phyloP scores from a whole-genome alignment of 495 filamentous ascomycete species.

The Geopyxis carbonaria region DNA sequence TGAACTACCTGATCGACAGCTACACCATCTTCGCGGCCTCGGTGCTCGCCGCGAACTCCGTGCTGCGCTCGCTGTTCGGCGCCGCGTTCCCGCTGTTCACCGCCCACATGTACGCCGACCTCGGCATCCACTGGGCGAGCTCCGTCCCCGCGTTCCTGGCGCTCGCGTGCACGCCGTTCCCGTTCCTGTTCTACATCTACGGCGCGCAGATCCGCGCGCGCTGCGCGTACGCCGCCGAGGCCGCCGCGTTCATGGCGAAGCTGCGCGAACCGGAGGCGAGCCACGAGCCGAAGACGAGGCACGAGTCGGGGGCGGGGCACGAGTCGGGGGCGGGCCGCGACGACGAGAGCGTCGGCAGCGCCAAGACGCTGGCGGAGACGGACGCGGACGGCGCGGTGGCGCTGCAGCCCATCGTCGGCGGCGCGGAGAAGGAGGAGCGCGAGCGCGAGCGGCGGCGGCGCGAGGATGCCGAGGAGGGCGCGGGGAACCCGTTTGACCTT shows the following conservation, averaged over 20 bases:
- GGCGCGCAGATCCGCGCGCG: constrained; percentile 47
- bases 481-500: too few relatives aligned
- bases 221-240: constrained; percentile 50
- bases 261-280: constrained; percentile 23
- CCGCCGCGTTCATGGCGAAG: constrained; percentile 35
- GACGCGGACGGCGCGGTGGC: too few relatives aligned
- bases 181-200: constrained; percentile 57
- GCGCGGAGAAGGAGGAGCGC: too few relatives aligned
- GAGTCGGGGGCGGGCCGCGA: not conserved
- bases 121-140: constrained; percentile 4
- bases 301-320: constrained; percentile 1
- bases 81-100: constrained; percentile 76
- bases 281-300: too few relatives aligned
- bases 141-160: constrained; percentile 43
- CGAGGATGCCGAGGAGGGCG: too few relatives aligned
- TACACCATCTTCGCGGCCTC: constrained; percentile 86
- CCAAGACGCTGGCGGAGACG: too few relatives aligned
- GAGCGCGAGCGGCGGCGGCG: too few relatives aligned
- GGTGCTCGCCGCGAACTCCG: constrained; percentile 78
- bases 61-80: constrained; percentile 60
- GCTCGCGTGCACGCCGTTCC: constrained; percentile 56
- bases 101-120: constrained; percentile 51
- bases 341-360: not conserved
- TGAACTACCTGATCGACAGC: constrained; percentile 78
- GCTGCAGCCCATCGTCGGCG: too few relatives aligned